A percentile compares a stretch with the other conserved stretches of the same genome.
These are phyloP conservation scores for Boletus reticuloceps DNA, from an alignment of 768 basidiomycete species.

Conservation along the genomic window DNA sequence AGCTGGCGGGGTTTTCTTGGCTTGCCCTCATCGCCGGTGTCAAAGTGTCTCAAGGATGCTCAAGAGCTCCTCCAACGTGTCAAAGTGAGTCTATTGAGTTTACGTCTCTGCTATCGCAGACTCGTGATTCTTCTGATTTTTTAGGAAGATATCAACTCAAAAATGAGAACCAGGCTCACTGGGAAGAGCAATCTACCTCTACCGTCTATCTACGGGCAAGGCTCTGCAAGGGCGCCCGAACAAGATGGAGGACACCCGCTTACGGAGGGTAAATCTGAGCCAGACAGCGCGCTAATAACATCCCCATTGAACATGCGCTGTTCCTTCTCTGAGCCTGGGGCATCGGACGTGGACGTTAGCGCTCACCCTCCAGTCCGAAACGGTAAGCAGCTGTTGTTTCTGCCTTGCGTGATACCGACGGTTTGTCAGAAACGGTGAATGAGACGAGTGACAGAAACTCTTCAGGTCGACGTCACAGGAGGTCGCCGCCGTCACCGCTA, in stretches of 20 bases:
- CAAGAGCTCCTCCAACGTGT: slow-evolving; percentile 3
- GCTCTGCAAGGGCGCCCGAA: too few relatives aligned
- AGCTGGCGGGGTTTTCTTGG: slow-evolving; percentile 1
- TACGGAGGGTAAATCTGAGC: neutral
- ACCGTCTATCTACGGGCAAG: neutral
- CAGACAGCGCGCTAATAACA: neutral
- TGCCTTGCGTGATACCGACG: neutral
- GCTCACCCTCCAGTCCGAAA: neutral
- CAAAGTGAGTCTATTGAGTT: neutral
- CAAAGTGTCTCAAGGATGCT: neutral
- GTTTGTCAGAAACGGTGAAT: neutral
- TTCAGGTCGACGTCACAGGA: neutral
- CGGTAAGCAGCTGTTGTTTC: neutral
- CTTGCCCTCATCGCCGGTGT: slow-evolving; percentile 5
- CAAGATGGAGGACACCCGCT: neutral
- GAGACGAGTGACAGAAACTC: neutral
- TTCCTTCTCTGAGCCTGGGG: neutral
- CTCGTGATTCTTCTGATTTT: neutral
- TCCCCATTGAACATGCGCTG: neutral
- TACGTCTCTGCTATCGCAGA: neutral
- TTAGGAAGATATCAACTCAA: slow-evolving; percentile 4
- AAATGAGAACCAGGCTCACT: neutral
- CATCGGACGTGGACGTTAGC: neutral
- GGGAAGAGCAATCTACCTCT: neutral
- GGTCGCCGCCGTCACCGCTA: neutral